Evolutionary conservation across 2,329 filamentous ascomycete genomes (phyloP).

Genomic region (Fusarium sp.): DNA sequence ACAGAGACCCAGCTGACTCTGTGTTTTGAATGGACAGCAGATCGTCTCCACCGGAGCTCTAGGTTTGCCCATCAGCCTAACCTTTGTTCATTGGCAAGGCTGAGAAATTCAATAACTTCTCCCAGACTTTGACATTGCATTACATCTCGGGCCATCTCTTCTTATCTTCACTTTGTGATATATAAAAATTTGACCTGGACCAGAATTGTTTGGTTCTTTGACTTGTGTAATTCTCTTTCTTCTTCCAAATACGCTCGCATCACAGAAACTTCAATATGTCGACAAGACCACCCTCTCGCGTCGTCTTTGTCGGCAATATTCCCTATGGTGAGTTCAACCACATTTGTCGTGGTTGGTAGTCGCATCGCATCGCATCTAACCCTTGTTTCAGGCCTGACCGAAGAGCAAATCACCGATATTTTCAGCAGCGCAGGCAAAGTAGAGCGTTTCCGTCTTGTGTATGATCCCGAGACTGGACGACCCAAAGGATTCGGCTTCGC

Average conservation of each 20-base stretch:
- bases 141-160: background rate
- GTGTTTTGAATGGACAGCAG: slow-evolving; percentile 6
- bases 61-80: slow-evolving; percentile 29
- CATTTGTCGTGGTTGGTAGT: background rate
- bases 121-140: slow-evolving; percentile 13
- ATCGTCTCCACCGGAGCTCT: slow-evolving; percentile 21
- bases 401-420: slow-evolving; percentile 95
- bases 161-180: background rate
- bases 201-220: background rate
- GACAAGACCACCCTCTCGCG: slow-evolving; percentile 77
- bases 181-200: background rate
- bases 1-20: slow-evolving; percentile 1
- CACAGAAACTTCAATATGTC: slow-evolving; percentile 59
- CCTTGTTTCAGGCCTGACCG: slow-evolving; percentile 77
- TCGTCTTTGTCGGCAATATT: slow-evolving; percentile 87
- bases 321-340: slow-evolving; percentile 71
- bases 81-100: slow-evolving; percentile 34
- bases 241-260: background rate
- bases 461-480: slow-evolving; percentile 92
- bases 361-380: slow-evolving; percentile 34
- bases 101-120: slow-evolving; percentile 38
- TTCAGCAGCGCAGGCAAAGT: slow-evolving; percentile 92
- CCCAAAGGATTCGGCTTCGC: slow-evolving; percentile 98
- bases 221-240: background rate
- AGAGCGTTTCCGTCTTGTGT: slow-evolving; percentile 90